Percentiles rank a stretch among this genome's conserved stretches.
Evolutionary conservation across 2,329 filamentous ascomycete species (phyloP).

Genomic region (Colletotrichum spaethianum): DNA sequence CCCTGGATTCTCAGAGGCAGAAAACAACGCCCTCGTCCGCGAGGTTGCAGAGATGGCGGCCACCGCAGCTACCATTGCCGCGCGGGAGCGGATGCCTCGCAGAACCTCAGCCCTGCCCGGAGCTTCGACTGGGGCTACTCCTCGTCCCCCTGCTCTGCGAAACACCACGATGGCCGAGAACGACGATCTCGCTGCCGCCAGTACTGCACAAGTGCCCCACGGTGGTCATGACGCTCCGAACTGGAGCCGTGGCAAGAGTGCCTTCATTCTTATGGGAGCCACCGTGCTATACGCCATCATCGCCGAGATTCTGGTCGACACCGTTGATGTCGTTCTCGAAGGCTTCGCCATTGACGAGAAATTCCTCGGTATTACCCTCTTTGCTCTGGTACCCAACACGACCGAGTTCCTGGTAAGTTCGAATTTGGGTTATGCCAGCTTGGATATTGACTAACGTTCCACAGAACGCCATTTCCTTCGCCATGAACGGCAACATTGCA

Average conservation of each 20-base stretch:
- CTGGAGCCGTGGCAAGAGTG: slow-evolving; percentile 93
- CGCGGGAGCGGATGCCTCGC: slow-evolving; percentile 73
- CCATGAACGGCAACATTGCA: slow-evolving; percentile 99
- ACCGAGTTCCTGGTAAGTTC: slow-evolving; percentile 91
- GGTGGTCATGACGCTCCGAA: slow-evolving; percentile 98
- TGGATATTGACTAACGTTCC: slow-evolving; percentile 4
- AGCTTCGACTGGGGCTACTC: slow-evolving; percentile 53
- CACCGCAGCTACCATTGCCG: slow-evolving; percentile 88
- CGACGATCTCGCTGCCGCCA: slow-evolving; percentile 58
- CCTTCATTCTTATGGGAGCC: slow-evolving; percentile 88
- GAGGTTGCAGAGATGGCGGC: slow-evolving; percentile 96
- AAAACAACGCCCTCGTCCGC: slow-evolving; percentile 85
- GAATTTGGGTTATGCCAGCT: not conserved
- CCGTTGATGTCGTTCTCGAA: slow-evolving; percentile 94
- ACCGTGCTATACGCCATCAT: slow-evolving; percentile 96
- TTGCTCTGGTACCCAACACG: slow-evolving; percentile 96
- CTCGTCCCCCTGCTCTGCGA: slow-evolving; percentile 57
- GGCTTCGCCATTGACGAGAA: slow-evolving; percentile 96
- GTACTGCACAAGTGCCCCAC: slow-evolving; percentile 55
- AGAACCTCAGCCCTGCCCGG: slow-evolving; percentile 53
- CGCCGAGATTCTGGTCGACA: slow-evolving; percentile 96
- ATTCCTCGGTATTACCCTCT: slow-evolving; percentile 95
- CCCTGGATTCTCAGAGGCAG: slow-evolving; percentile 83
- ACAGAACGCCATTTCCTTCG: slow-evolving; percentile 97
- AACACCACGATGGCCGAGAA: slow-evolving; percentile 58